Evolutionary conservation across 768 basidiomycete species (phyloP), one percentile per base, ranked within the genome.

Genomic region (Lactarius evosmus): DNA sequence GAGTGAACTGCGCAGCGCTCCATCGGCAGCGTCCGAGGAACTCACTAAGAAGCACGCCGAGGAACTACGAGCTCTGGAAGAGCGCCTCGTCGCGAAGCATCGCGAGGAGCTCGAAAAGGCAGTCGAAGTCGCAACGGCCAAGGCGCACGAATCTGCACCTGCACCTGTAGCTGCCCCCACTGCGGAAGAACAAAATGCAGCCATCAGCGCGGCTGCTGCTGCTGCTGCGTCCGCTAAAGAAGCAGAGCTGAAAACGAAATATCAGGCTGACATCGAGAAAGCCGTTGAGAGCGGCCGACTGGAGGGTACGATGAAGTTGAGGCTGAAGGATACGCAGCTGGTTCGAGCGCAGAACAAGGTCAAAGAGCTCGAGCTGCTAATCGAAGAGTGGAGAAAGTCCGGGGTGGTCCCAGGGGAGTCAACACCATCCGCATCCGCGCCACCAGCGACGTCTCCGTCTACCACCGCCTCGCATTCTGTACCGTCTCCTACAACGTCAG

Each of bases 261-360:
- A 83, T 27, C 76, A 78, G 7, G 78, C 82, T 27, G 87, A 88
- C 57, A 82, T 90, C 36, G 78, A 78, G 3, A 77, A 82, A 7
- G 90, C 90, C 1, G 79, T 87, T 7, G 90, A 92, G 56, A 77
- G 83, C 3, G 90, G 90, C 2, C 78, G 89, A 53, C 77, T 82
- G 76, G 90, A 92, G 66, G 78, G 81, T 56, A 76, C 70, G 1
- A 77, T 83, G 27, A 88, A 87, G 75, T 72, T 75, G 36, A 89
- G 87, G 72, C 67, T 92, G 49, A 91, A 91, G 75, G 90, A 93
- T 67, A 75, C 77, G 1, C 88, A 88, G 67, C 75, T 91, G n/a
- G 78, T 85, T 33, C 82, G 78, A 56, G 77, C 83, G 11, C 84
- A 89, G 70, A 76, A 75, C 61, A 82, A 79, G 61, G 76, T 90